Evolutionary conservation across 1,139 yeast genomes (phyloP), one percentile per base, ranked within the genome.

Genomic region (Diutina ranongensis): DNA sequence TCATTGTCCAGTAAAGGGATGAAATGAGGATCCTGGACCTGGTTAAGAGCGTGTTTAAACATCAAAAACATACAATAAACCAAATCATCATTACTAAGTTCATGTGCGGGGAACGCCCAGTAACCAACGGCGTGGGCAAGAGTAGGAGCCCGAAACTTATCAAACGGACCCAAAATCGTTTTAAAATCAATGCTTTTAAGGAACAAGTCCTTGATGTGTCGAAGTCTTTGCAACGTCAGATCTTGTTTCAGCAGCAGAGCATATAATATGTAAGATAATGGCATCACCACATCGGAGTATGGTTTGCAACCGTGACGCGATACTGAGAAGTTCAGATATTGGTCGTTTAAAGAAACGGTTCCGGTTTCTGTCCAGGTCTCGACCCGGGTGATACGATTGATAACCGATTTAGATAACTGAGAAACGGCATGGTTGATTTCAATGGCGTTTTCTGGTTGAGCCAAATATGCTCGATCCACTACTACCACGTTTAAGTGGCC

Each of bases 21-120:
- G 18, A 50, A 15, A n/a, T 44, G 45, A 41, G 20, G 15, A 25
- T 16, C 9, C n/a, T 15, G 4, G 13, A 72, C 54, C 48, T 68
- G 63, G 33, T 61, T 7, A 13, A 42, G 18, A 3, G 76, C 74
- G 52, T 69, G 70, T 49, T 66, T 63, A 47, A 84, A 62, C 57
- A 85, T 80, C 44, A 74, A 48, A 50, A 62, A 76, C 8, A 76
- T 83, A 55, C 84, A 76, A 55, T 74, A 74, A 5, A 80, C 66
- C 54, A 83, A 70, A 57, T 84, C 94, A 58, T 82, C 86, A 56
- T 74, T 72, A n/a, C 74, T 57, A 44, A 82, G 63, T 54, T 76
- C 77, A 58, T 81, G 88, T 1, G 89, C 86, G 18, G 81, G 80
- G 57, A 83, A 83, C 47, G 76, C 74, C 75, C 75, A 71, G 51